Base-by-base conservation (phyloP, 2,329 filamentous ascomycete genomes). In the Verticillium klebahnii region DNA sequence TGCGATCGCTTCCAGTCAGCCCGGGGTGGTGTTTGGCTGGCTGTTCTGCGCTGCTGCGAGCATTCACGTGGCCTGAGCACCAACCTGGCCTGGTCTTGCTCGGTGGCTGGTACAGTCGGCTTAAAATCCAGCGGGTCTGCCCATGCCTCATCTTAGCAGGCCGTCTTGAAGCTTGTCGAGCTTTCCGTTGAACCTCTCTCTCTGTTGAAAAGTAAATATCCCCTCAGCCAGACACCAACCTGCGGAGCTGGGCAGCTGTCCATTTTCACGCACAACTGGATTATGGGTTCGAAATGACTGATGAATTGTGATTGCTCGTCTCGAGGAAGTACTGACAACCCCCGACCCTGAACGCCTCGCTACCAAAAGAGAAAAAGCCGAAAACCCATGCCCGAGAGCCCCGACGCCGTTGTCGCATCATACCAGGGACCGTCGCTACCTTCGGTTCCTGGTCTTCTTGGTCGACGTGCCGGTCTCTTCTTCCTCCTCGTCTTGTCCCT, bases 401-500 rank as follows among this genome's bases (percentile, higher is more conserved):
- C 45, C 45, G 19, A 14, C 19, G 45, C 45, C 45, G 19, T 23
- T 14, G 23, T 25, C 45, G 19, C 12, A 52, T 52, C 19, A 45
- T 5, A 23, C 19, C 45, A 52, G 11, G 9, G 45, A 52, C 45
- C 45, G 45, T 52, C 61, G 62, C 68, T 73, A 82, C 68, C 82
- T 81, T 62, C 85, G 80, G 65, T 82, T 83, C 68, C 85, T 77
- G 61, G 84, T 87, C 78, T 86, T 87, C 77, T 87, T 87, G 31
- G 64, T 62, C 60, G 83, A 81, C 58, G 82, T 77, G 65, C 80
- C 77, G 63, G 78, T 81, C 65, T 93, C 90, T 71, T 94, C 91
- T 71, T 95, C 91, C 69, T 94, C 91, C 70, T 90, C 88, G 64
- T 93, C 90, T 69, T 91, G 88, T 0, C 91, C 91, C 77, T 95